A percentile compares a stretch with the other conserved stretches of the same genome.
Evolutionary conservation across 2,329 filamentous ascomycete species (phyloP).

Genomic region (Nemania sp.): DNA sequence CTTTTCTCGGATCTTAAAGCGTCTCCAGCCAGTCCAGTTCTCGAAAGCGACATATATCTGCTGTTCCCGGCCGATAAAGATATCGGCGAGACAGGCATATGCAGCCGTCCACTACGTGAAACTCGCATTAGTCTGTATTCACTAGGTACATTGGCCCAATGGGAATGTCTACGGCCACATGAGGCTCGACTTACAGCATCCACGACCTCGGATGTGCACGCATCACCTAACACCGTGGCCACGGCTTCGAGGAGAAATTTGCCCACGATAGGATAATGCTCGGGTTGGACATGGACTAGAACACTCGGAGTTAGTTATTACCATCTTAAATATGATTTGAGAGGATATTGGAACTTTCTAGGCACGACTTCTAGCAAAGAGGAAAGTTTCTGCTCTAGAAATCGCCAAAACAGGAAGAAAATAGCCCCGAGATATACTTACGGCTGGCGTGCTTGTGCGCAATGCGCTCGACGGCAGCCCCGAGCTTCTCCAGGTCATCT

Average conservation of each 20-base stretch:
- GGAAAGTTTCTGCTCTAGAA: too few species aligned
- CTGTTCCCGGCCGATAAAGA: conserved; percentile 75
- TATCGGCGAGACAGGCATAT: conserved; percentile 76
- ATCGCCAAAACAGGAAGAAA: too few species aligned
- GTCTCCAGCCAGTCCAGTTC: conserved; percentile 62
- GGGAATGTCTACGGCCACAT: not conserved
- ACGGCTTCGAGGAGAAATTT: conserved; percentile 76
- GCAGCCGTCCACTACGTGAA: conserved; percentile 71
- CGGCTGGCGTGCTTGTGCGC: conserved; percentile 80
- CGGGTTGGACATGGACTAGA: conserved; percentile 76
- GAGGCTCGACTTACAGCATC: conserved; percentile 59
- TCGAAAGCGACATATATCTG: conserved; percentile 66
- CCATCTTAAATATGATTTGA: too few species aligned
- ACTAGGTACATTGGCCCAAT: not conserved
- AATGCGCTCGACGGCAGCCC: conserved; percentile 72
- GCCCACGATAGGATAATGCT: conserved; percentile 78
- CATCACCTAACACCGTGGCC: conserved; percentile 73
- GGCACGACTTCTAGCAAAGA: too few species aligned
- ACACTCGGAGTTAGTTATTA: too few species aligned
- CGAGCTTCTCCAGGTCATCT: conserved; percentile 73
- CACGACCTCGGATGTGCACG: conserved; percentile 73
- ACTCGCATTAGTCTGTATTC: conserved; percentile 9
- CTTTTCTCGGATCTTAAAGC: conserved; percentile 69
- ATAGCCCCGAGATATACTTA: too few species aligned
- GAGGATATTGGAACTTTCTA: too few species aligned